A percentile compares a stretch with the other conserved stretches of the same genome.
Evolutionary conservation across 2,329 filamentous ascomycete species (phyloP).

Genomic region (Neopestalotiopsis sp.): DNA sequence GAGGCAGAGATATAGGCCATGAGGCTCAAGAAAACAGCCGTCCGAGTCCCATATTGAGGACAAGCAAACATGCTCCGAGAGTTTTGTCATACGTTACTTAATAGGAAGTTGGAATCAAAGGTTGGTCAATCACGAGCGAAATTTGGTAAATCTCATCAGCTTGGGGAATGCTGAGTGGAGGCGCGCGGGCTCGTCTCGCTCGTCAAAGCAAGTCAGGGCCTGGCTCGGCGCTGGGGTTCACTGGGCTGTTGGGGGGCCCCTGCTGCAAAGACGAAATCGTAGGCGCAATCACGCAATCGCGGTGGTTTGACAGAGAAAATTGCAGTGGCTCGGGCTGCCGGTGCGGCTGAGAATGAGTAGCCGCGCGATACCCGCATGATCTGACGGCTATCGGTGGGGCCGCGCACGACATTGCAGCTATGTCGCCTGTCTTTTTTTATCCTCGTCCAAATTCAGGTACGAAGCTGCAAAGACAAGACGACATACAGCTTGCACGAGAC

Average conservation of each 20-base stretch:
- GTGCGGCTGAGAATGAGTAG: slow-evolving; percentile 19
- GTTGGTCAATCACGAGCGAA: slow-evolving; percentile 10
- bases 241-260: neutral
- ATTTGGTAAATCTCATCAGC: slow-evolving; percentile 6
- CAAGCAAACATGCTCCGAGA: neutral
- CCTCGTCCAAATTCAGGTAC: neutral
- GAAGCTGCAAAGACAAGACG: neutral
- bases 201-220: neutral
- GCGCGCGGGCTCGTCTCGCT: neutral
- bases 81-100: slow-evolving; percentile 8
- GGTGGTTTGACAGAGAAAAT: neutral
- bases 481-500: neutral
- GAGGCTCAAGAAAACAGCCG: neutral
- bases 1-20: neutral
- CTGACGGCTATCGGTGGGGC: slow-evolving; percentile 14
- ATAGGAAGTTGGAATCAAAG: slow-evolving; percentile 2
- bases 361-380: slow-evolving; percentile 12
- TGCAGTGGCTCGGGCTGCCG: slow-evolving; percentile 11
- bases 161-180: neutral
- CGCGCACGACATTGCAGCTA: neutral
- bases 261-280: slow-evolving; percentile 15
- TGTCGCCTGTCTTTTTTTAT: neutral
- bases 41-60: neutral
- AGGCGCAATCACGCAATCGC: slow-evolving; percentile 13
- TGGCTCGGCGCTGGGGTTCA: slow-evolving; percentile 9